Evolutionary conservation across 768 basidiomycete genomes (phyloP), one percentile per base, ranked within the genome.

Genomic region (Chalciporus sphaerocephalus): DNA sequence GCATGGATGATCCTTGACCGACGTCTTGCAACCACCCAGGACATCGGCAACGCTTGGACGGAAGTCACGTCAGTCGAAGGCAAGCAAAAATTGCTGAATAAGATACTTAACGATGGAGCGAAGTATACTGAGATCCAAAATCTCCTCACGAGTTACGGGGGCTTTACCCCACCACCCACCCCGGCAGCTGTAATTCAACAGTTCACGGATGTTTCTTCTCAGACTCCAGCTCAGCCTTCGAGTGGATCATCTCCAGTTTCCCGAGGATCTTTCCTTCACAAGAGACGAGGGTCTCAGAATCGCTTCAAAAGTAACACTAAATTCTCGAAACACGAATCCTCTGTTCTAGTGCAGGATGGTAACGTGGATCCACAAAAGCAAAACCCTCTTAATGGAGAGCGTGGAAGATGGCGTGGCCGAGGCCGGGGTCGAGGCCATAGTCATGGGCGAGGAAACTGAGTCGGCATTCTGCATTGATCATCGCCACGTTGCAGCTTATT

Each of bases 1-100:
- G 76, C 85, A 20, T 83, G 76, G 75, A 69, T 76, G 66, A 64
- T 87, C 40, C 74, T 87, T 22, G 74, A 84, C 38, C 79, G 74
- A 35, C 67, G 67, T n/a, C 69, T 87, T 18, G 74, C 76, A 21
- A 70, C 62, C 40, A 49, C 67, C 32, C 58, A 72, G 15, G 80
- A 82, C 21, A 74, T 81, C 44, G 67, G 65, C 48, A 64, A 74
- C 25, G 72, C 73, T 1, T 84, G 79, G 82, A 57, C 65, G 16
- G 70, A 69, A 55, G 65, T 75, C 20, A 74, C 68, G 10, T 74
- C 74, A 25, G 55, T 61, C 6, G 56, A 65, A 21, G 65, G 62
- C 24, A 59, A 55, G 46, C 58, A 52, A 51, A 51, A 33, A 30
- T 48, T 52, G 37, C 59, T 52, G 48, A 56, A 48, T 48, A 65